These are phyloP conservation scores for Leucosporidium creatinivorum DNA, from an alignment of 768 basidiomycete genomes.

Conservation along the genomic window DNA sequence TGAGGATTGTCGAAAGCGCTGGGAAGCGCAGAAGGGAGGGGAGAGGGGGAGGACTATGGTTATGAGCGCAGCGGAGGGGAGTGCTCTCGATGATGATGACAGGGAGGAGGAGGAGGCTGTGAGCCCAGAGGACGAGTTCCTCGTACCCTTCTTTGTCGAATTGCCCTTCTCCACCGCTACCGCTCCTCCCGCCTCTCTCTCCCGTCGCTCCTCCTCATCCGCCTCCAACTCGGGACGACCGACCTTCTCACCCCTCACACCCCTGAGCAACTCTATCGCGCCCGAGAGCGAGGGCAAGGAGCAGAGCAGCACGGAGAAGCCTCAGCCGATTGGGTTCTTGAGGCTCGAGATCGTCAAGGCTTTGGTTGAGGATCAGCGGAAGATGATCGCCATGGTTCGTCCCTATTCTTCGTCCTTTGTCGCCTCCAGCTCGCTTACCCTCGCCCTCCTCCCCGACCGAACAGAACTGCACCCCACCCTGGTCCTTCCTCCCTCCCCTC, in stretches of 20 bases:
- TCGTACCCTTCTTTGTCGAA: conserved; percentile 34
- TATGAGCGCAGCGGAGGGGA: no score
- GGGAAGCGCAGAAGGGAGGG: conserved; percentile 7
- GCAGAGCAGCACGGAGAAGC: background rate
- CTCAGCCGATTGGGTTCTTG: conserved; percentile 45
- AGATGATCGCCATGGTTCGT: conserved; percentile 37
- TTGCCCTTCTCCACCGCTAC: conserved; percentile 6
- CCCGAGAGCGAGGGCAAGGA: background rate
- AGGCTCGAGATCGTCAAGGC: conserved; percentile 40
- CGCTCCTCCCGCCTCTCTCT: background rate
- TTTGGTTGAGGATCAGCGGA: conserved; percentile 39
- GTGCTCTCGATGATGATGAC: background rate
- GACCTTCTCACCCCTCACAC: conserved; percentile 49
- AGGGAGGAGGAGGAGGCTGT: conserved; percentile 7
- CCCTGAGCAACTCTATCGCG: conserved; percentile 35
- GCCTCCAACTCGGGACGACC: conserved; percentile 41
- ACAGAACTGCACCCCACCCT: conserved; percentile 48
- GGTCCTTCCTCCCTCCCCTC: conserved; percentile 45
- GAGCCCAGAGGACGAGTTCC: conserved; percentile 21
- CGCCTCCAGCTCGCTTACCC: no score
- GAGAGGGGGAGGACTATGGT: no score
- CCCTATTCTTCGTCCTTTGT: no score
- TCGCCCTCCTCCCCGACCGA: no score
- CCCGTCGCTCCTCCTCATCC: conserved; percentile 44
- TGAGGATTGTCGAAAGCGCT: conserved; percentile 42